Evolutionary conservation across 805 yeast genomes (phyloP).

Genomic region (Citeromyces matritensis): DNA sequence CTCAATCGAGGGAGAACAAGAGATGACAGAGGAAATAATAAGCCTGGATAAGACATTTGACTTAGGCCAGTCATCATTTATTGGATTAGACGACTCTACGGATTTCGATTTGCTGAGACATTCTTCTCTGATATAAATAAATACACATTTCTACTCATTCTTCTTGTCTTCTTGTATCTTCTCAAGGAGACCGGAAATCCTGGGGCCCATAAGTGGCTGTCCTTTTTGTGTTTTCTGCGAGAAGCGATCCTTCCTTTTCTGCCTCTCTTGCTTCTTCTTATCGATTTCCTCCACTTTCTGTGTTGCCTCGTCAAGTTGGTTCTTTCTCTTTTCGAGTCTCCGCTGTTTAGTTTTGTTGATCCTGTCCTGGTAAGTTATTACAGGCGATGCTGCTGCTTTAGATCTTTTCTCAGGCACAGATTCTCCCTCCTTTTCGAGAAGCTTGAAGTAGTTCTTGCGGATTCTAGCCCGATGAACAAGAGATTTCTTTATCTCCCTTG

Average conservation of each 20-base stretch:
- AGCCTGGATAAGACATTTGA: not conserved
- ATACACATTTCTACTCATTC: not conserved
- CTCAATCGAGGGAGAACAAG: too few species aligned
- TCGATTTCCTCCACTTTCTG: constrained; percentile 15
- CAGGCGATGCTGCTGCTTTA: constrained; percentile 1
- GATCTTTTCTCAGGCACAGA: constrained; percentile 23
- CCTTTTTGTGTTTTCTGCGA: constrained; percentile 53
- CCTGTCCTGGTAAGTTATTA: constrained; percentile 24
- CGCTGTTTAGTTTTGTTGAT: constrained; percentile 29
- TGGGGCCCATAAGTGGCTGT: constrained; percentile 86
- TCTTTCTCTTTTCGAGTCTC: constrained; percentile 23
- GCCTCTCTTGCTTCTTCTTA: constrained; percentile 24
- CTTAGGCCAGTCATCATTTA: constrained; percentile 4
- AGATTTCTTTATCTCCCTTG: constrained; percentile 61
- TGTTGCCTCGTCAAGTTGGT: constrained; percentile 22
- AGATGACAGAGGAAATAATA: not conserved
- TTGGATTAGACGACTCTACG: not conserved
- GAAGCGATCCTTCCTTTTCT: constrained; percentile 23
- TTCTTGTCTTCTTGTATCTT: constrained; percentile 43
- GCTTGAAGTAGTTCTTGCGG: constrained; percentile 67
- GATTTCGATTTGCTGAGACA: not conserved
- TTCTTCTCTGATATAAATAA: not conserved
- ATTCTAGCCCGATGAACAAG: constrained; percentile 70
- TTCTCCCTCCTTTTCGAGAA: constrained; percentile 59
- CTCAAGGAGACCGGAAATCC: constrained; percentile 63